Conservation (phyloP, 2,329 filamentous ascomycete species). For the Malbranchea cinnamomea region DNA sequence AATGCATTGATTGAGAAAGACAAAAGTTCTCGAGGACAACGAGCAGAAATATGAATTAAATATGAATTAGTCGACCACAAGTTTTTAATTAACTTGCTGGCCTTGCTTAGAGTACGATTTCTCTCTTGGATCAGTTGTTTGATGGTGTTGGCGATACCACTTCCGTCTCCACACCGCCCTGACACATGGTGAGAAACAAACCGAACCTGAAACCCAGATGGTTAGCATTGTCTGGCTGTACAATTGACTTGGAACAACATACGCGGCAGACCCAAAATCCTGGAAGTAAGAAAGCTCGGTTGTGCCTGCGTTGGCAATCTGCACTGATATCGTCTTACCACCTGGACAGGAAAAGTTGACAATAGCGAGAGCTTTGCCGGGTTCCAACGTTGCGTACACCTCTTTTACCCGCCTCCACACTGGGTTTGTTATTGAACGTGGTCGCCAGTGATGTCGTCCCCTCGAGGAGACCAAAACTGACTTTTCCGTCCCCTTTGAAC, state of each 20-base stretch:
- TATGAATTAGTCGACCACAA: too few relatives aligned
- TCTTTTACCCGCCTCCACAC: constrained; percentile 30
- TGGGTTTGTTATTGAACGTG: constrained; percentile 39
- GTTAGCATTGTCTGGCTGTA: too few relatives aligned
- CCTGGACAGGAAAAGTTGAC: constrained; percentile 40
- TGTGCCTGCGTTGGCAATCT: constrained; percentile 36
- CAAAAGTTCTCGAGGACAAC: too few relatives aligned
- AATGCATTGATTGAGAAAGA: too few relatives aligned
- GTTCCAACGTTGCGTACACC: constrained; percentile 30
- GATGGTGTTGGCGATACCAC: too few relatives aligned
- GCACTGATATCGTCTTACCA: constrained; percentile 36
- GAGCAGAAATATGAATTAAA: too few relatives aligned
- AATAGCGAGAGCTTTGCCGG: constrained; percentile 41
- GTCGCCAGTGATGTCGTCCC: constrained; percentile 34
- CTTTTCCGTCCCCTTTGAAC: constrained; percentile 38
- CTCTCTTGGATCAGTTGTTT: too few relatives aligned
- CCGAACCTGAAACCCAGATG: too few relatives aligned
- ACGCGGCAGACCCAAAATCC: constrained; percentile 43
- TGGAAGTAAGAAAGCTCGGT: constrained; percentile 48
- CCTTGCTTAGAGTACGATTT: too few relatives aligned
- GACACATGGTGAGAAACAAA: constrained; percentile 7
- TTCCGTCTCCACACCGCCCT: too few relatives aligned
- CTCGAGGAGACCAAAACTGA: constrained; percentile 39
- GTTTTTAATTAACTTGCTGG: too few relatives aligned
- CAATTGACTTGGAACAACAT: constrained; percentile 12